phyloP scores from a whole-genome alignment of 148 eudicot genomes.

The Vaccinium corymbosum region DNA sequence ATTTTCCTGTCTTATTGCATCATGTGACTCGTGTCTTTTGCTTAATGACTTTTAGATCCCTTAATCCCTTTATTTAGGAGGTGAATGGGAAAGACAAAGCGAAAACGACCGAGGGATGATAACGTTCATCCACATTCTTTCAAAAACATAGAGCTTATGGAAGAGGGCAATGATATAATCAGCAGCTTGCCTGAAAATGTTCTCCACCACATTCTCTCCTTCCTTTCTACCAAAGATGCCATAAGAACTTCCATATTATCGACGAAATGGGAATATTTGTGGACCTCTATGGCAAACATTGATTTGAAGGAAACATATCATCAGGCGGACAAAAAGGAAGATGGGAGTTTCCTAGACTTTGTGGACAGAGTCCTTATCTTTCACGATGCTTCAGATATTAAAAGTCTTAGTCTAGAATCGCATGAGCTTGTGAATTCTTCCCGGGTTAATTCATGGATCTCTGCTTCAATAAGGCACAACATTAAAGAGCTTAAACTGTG shows the following conservation, averaged over 20 bases:
- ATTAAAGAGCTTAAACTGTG: too few relatives aligned
- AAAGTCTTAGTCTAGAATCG: too few relatives aligned
- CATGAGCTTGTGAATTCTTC: too few relatives aligned
- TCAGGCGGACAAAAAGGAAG: neutral
- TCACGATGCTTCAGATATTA: too few relatives aligned
- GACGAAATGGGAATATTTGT: conserved; percentile 3
- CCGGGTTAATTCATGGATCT: too few relatives aligned
- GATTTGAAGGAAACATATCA: neutral
- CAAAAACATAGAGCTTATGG: neutral
- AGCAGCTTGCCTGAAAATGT: conserved; percentile 5
- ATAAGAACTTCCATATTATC: conserved; percentile 6
- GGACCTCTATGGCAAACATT: conserved; percentile 13
- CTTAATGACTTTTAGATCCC: too few relatives aligned
- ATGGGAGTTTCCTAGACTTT: neutral
- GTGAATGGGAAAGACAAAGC: neutral
- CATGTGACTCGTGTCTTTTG: too few relatives aligned
- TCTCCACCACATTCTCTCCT: conserved; percentile 7
- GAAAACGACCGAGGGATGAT: neutral
- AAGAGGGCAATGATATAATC: conserved; percentile 7
- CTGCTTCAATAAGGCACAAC: too few relatives aligned
- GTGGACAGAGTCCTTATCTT: too few relatives aligned
- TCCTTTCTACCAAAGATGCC: neutral
- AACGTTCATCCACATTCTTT: neutral
- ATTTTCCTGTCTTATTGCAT: too few relatives aligned
- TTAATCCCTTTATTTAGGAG: neutral